Percentiles rank a stretch among this genome's conserved stretches.
Evolutionary conservation across 106 monocot species (phyloP).

Genomic region (Chionographis japonica): DNA sequence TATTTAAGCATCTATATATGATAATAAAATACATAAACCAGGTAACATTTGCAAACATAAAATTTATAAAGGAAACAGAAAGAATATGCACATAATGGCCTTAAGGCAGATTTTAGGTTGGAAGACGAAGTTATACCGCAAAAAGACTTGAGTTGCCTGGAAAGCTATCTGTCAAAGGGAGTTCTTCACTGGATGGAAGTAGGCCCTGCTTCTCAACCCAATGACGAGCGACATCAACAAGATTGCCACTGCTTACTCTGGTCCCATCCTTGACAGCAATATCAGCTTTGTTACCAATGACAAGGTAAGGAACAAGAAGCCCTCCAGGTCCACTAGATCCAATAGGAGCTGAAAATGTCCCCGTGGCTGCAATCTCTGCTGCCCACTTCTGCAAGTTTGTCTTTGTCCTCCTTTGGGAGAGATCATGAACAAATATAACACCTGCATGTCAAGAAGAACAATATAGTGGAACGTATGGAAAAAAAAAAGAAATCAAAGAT

Average conservation of each 20-base stretch:
- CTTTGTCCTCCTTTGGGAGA: constrained; percentile 88
- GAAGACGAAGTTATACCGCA: constrained; percentile 35
- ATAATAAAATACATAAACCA: no score
- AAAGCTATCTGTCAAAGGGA: constrained; percentile 78
- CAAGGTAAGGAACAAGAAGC: constrained; percentile 84
- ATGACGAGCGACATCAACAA: constrained; percentile 90
- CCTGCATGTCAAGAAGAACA: constrained; percentile 25
- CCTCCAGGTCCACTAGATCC: constrained; percentile 78
- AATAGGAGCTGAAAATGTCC: constrained; percentile 85
- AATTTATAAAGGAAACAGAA: no score
- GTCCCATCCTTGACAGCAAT: constrained; percentile 56
- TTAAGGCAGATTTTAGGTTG: no score
- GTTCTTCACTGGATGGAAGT: constrained; percentile 79
- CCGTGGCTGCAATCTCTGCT: constrained; percentile 57
- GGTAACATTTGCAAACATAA: no score
- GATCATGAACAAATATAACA: constrained; percentile 93
- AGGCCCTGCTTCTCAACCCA: constrained; percentile 98
- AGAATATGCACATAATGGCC: no score
- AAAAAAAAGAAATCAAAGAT: neutral
- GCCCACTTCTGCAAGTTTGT: constrained; percentile 80
- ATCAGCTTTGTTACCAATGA: constrained; percentile 89
- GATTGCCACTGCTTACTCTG: constrained; percentile 90
- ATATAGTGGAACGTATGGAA: neutral
- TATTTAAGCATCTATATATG: no score
- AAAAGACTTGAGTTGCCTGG: constrained; percentile 60